Evolutionary conservation across 2,329 filamentous ascomycete species (phyloP), one percentile per base, ranked within the genome.

Genomic region (Huntiella bhutanensis): DNA sequence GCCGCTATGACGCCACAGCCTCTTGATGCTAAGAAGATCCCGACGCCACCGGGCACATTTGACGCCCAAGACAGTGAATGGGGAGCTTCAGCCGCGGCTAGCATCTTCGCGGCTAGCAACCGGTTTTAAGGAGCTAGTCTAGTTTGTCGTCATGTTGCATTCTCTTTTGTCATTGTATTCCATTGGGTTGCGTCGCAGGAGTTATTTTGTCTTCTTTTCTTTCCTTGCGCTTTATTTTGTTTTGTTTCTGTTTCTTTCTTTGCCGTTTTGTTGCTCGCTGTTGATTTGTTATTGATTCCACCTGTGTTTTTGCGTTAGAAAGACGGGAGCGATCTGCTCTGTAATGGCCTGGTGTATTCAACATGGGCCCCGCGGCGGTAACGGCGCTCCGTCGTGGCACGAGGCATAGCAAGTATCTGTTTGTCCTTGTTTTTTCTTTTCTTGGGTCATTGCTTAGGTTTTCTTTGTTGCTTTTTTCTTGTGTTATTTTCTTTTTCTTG

Each of bases 1-100:
- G n/a, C 47, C 56, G 66, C 66, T 0, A 61, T 77, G 33, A 72
- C 79, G 2, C 75, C 80, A 6, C 83, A 80, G 60, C 82, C 83
- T 8, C 62, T 87, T 52, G 72, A 82, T 53, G 75, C 83, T 46
- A 68, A 70, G 56, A 91, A 94, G 63, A 95, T 87, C 81, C 88
- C 87, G 3, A 96, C 91, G 12, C 91, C 91, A 16, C 88, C 91
- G 10, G 40, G 40, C 12, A 42, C 40, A 33, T 42, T 13, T n/a
- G 40, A 42, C 11, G 38, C 40, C 54, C 87, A 94, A 57, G 87
- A 93, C 55, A 78, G 79, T 52, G 87, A 94, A 59, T 96, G 87
- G 88, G 85, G 81, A 13, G 77, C 81, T 6, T 80, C 82, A 37
- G 82, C 84, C 28, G 76, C 85, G 8, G 81, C 83, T 4, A 86